Evolutionary conservation across 2,329 filamentous ascomycete species (phyloP), one percentile per base, ranked within the genome.

Genomic region (Rachicladosporium sp.): DNA sequence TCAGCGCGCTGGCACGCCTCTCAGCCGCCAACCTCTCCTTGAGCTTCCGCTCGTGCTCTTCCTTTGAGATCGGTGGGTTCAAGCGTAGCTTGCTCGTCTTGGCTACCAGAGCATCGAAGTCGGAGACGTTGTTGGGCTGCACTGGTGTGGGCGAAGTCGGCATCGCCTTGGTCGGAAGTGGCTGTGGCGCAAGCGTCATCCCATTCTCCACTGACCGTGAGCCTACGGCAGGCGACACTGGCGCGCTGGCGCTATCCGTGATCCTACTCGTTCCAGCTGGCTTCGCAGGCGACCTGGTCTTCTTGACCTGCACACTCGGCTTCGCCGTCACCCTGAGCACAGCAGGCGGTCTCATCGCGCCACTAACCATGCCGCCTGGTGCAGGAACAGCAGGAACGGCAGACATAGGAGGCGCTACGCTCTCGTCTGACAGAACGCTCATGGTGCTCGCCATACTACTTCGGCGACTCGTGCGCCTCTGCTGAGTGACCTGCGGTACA

Each of bases 1-100:
- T 58, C 32, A 56, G 33, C 3, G 54, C 55, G 35, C 54, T 45
- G 8, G 53, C 54, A 31, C 51, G 31, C 9, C 54, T 44, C 37
- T 66, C 58, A n/a, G 53, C 64, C 50, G 73, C 68, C 13, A 69
- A 59, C 6, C 63, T 65, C 21, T 58, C 57, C 35, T 47, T 52
- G 31, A 52, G 45, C 39, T 52, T 56, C 3, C 51, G 51, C 35
- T 74, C 70, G 43, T 76, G 65, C 50, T 77, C 73, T 50, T 77
- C 73, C 13, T 67, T 27, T 8, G 23, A 27, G 23, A 27, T 27
- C 23, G 23, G 35, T 31, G 6, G 35, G 15, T 13, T 36, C 37
- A 29, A 37, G 13, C 11, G 29, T 12, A 15, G 43, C 23, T 27
- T 27, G 23, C 23, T 27, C 6, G 23, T 27, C 23, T 27, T 27